Base-by-base conservation (phyloP, 2,329 filamentous ascomycete species). In the Emmonsia crescens region DNA sequence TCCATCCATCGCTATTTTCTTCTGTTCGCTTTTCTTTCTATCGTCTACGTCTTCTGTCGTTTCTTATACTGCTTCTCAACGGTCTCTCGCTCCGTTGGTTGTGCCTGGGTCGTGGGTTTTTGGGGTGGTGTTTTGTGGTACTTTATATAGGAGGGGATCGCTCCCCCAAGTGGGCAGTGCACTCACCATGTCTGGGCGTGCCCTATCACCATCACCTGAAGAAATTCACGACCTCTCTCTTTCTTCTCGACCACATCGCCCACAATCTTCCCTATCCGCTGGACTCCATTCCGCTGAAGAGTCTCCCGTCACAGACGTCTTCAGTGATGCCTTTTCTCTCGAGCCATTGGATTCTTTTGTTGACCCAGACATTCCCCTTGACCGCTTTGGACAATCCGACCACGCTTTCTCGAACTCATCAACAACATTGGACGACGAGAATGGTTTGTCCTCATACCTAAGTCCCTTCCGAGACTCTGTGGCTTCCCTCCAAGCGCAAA, bases 291-390 rank as follows among this genome's bases (percentile, higher is more conserved):
- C 59, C 49, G 12, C 59, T 33, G 59, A 51, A 31, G 33, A 38
- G 71, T 67, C 40, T 71, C 72, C 49, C 75, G 77, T 64, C 72
- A 74, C 55, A 75, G 59, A 80, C 67, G 73, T 80, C 44, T 80
- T 80, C 68, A 78, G 78, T 63, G 78, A 80, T 66, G 77, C 79
- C 49, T 78, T 76, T 66, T 77, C 77, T 9, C 66, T 79, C 65
- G 76, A 79, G 64, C 70, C 74, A 14, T 68, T 77, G 57, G 71
- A 77, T 62, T 46, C 55, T 10, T 57, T 44, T 31, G 55, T 27
- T 38, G 5, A 44, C 40, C 27, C 38, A 29, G 36, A 57, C 5
- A 3, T 44, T 19, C 21, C 21, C 9, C 8, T 44, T 29, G 24
- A 29, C 55, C 71, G 72, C 55, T 73, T 70, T 16, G 75, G 72